Evolutionary conservation across 805 yeast species (phyloP).

Genomic region (Cyberlindnera lachancei): DNA sequence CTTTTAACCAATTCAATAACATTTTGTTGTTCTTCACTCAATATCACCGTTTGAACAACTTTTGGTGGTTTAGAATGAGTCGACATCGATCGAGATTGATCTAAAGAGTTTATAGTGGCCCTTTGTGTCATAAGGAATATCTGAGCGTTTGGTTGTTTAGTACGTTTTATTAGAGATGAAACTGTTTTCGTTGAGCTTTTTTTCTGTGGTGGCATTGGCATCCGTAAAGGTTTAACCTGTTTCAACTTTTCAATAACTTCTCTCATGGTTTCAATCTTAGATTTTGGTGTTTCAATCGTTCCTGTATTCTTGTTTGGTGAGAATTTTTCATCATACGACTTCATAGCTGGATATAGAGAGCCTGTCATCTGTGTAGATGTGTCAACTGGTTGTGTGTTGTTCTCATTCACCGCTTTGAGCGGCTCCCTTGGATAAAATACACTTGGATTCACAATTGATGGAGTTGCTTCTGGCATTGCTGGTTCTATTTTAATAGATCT

Average conservation of each 20-base stretch:
- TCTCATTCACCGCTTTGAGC: no score
- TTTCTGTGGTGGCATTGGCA: not conserved
- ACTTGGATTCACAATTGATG: no score
- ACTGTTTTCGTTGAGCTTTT: not conserved
- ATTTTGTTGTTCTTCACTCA: slow-evolving; percentile 56
- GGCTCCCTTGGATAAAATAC: no score
- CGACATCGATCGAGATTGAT: slow-evolving; percentile 4
- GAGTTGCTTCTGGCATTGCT: no score
- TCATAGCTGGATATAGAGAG: slow-evolving; percentile 5
- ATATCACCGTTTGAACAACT: slow-evolving; percentile 23
- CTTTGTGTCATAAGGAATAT: slow-evolving; percentile 11
- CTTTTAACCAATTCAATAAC: slow-evolving; percentile 57
- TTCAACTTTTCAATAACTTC: not conserved
- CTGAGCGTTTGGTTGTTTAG: slow-evolving; percentile 6
- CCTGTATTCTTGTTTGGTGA: not conserved
- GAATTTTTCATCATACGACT: slow-evolving; percentile 4
- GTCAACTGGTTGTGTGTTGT: not conserved
- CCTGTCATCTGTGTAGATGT: not conserved
- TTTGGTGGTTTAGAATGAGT: slow-evolving; percentile 9
- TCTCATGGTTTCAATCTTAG: not conserved
- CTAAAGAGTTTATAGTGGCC: slow-evolving; percentile 1
- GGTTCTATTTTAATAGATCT: no score
- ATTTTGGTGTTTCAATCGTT: not conserved
- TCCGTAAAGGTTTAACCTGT: not conserved
- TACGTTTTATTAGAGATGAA: slow-evolving; percentile 1